phyloP scores from a whole-genome alignment of 2,329 filamentous ascomycete genomes.

The Aspergillus fructus region DNA sequence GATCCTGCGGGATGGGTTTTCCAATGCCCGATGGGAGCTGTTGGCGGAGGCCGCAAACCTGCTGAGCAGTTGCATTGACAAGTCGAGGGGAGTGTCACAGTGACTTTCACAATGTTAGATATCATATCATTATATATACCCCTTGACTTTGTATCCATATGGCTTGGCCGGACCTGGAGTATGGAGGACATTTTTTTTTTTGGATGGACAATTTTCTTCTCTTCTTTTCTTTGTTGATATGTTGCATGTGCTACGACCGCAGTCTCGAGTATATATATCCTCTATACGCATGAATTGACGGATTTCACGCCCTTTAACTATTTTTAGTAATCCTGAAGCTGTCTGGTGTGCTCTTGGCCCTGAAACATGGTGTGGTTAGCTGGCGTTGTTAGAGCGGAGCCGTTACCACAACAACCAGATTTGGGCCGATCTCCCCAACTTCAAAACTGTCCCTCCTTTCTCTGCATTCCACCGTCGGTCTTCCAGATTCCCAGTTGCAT shows the following conservation, averaged over 20 bases:
- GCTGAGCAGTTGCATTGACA: conserved; percentile 75
- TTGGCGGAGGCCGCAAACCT: conserved; percentile 82
- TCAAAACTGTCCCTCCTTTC: conserved; percentile 5
- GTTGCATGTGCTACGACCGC: not conserved
- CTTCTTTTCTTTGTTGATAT: not conserved
- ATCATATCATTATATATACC: not conserved
- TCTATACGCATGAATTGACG: not conserved
- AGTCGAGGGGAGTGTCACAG: conserved; percentile 40
- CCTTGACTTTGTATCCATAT: conserved; percentile 4
- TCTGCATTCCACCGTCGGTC: conserved; percentile 5
- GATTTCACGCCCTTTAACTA: not conserved
- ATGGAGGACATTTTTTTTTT: not conserved
- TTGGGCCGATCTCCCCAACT: conserved; percentile 4
- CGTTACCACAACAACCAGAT: conserved; percentile 25
- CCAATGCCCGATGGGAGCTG: conserved; percentile 84
- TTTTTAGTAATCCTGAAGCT: not conserved
- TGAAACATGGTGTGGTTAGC: not conserved
- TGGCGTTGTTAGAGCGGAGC: not conserved
- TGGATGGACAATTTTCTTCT: no score
- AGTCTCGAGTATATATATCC: not conserved
- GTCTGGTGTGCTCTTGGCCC: not conserved
- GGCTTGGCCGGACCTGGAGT: conserved; percentile 5
- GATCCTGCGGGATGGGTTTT: conserved; percentile 78
- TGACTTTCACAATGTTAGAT: not conserved
- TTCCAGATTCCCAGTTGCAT: not conserved